A percentile compares a stretch with the other conserved stretches of the same genome.
These are phyloP conservation scores for Leptomonas pyrrhocoris DNA, from an alignment of 208 protist species.

Conservation along the genomic window DNA sequence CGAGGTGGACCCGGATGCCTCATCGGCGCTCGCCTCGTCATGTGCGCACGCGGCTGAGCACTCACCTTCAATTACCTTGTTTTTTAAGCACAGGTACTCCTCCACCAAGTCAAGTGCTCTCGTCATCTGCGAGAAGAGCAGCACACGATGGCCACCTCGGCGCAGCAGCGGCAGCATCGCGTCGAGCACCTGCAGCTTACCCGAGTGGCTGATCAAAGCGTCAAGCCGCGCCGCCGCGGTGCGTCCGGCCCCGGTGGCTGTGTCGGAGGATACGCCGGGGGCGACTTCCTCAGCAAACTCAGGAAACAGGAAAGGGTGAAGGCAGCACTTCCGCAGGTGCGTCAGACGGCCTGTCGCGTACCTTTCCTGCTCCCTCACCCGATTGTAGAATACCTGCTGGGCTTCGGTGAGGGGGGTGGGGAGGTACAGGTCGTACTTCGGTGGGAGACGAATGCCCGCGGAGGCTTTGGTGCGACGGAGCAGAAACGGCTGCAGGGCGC, in stretches of 20 bases:
- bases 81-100: slow-evolving; percentile 81
- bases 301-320: slow-evolving; percentile 49
- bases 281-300: slow-evolving; percentile 22
- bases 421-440: slow-evolving; percentile 69
- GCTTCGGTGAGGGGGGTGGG: slow-evolving; percentile 82
- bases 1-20: background rate
- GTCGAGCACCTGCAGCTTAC: slow-evolving; percentile 94
- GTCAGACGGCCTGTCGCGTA: slow-evolving; percentile 37
- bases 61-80: background rate
- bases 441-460: slow-evolving; percentile 49
- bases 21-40: background rate
- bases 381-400: slow-evolving; percentile 90
- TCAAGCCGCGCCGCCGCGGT: slow-evolving; percentile 8
- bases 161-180: slow-evolving; percentile 88
- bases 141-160: slow-evolving; percentile 88
- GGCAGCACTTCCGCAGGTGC: slow-evolving; percentile 55
- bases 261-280: background rate
- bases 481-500: slow-evolving; percentile 47
- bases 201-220: slow-evolving; percentile 45
- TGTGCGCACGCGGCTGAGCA: background rate
- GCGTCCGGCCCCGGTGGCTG: background rate
- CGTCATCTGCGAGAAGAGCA: slow-evolving; percentile 97
- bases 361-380: slow-evolving; percentile 15
- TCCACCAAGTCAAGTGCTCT: slow-evolving; percentile 93
- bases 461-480: slow-evolving; percentile 56